Conservation (phyloP, 352 stramenopile genomes). For the Plasmopara viticola region DNA sequence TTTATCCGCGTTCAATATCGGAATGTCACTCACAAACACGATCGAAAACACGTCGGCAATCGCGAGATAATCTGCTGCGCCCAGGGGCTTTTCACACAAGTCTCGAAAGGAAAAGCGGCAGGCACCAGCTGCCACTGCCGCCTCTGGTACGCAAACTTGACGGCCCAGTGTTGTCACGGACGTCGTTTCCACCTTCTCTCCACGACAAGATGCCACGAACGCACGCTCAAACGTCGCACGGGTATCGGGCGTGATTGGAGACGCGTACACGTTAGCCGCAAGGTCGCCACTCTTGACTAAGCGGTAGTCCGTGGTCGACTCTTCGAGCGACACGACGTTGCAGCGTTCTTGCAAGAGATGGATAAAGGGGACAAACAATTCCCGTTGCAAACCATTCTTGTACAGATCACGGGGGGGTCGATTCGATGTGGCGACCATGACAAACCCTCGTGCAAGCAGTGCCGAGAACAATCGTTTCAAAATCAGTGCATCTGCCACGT, state of each 20-base stretch:
- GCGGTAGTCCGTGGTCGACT: constrained; percentile 80
- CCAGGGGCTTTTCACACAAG: constrained; percentile 90
- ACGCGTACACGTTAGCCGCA: constrained; percentile 70
- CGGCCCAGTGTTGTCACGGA: constrained; percentile 63
- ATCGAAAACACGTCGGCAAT: constrained; percentile 83
- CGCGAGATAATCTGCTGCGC: constrained; percentile 91
- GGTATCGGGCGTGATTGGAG: constrained; percentile 39
- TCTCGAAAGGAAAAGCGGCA: constrained; percentile 94
- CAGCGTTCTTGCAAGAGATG: constrained; percentile 88
- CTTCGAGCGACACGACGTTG: constrained; percentile 64
- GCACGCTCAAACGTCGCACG: constrained; percentile 59
- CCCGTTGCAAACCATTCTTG: constrained; percentile 93
- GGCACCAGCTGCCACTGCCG: constrained; percentile 38
- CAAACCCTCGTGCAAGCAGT: constrained; percentile 86
- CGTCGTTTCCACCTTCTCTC: constrained; percentile 41
- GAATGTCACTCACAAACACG: constrained; percentile 92
- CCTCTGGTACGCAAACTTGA: constrained; percentile 53
- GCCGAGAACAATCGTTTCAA: constrained; percentile 89
- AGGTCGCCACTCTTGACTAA: constrained; percentile 55
- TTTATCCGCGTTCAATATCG: constrained; percentile 74
- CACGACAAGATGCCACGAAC: constrained; percentile 52
- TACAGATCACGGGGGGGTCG: constrained; percentile 91
- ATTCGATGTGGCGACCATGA: constrained; percentile 97
- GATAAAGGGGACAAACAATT: constrained; percentile 96
- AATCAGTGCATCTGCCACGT: constrained; percentile 96